Conservation (phyloP, 805 yeast species). For the Lipomyces yamanashiensis region DNA sequence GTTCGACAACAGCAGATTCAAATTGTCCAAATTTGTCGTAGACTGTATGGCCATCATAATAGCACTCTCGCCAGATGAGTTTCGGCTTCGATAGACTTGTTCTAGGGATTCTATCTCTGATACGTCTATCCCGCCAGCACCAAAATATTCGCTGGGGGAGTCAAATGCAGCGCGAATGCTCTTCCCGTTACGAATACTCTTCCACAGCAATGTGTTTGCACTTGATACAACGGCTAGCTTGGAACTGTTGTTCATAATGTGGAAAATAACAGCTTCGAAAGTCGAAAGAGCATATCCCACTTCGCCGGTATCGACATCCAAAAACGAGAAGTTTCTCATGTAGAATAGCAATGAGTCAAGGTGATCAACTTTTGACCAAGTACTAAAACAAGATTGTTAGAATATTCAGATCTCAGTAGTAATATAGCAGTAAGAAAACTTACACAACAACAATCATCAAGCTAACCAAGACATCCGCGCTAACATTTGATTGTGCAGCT, state of each 20-base stretch:
- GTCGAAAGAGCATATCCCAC: conserved; percentile 81
- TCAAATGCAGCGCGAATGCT: conserved; percentile 27
- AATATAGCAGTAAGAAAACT: conserved; percentile 42
- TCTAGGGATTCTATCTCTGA: conserved; percentile 34
- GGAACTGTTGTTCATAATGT: conserved; percentile 54
- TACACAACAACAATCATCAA: conserved; percentile 69
- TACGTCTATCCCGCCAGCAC: conserved; percentile 29
- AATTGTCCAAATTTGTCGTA: conserved; percentile 48
- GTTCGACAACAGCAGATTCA: conserved; percentile 54
- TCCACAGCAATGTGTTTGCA: conserved; percentile 60
- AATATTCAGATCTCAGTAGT: neutral
- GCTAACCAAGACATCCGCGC: conserved; percentile 37
- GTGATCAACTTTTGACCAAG: conserved; percentile 58
- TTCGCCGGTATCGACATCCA: conserved; percentile 59
- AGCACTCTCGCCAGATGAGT: conserved; percentile 66
- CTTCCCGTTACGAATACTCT: conserved; percentile 47
- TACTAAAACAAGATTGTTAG: neutral
- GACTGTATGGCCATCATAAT: conserved; percentile 64
- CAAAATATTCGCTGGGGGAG: conserved; percentile 28
- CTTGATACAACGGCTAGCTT: conserved; percentile 51
- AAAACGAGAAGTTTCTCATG: conserved; percentile 61
- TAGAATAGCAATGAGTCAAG: conserved; percentile 69
- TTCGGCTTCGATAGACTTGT: conserved; percentile 35
- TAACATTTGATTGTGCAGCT: conserved; percentile 27
- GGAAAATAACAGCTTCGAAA: conserved; percentile 77